Evolutionary conservation across 2,329 filamentous ascomycete species (phyloP).

Genomic region (Fusarium anguioides): DNA sequence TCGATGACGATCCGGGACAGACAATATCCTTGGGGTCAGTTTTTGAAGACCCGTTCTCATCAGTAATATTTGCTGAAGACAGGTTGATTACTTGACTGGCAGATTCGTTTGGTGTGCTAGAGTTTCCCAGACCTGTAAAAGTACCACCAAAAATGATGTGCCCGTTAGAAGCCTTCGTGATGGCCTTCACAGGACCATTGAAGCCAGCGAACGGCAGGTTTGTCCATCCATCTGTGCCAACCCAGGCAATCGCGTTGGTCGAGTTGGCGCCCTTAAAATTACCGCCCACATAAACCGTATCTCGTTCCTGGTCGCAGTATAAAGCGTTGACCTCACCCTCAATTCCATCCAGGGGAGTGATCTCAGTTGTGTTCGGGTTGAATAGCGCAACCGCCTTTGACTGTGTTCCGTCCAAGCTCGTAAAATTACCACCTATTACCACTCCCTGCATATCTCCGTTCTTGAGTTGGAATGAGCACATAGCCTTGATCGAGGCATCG

Average conservation of each 20-base stretch:
- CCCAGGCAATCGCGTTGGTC: constrained; percentile 90
- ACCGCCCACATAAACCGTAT: constrained; percentile 91
- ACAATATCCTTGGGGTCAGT: constrained; percentile 82
- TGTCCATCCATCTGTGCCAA: constrained; percentile 73
- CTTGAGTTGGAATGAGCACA: constrained; percentile 81
- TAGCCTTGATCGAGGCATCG: constrained; percentile 86
- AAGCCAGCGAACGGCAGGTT: constrained; percentile 92
- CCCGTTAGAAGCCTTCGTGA: constrained; percentile 80
- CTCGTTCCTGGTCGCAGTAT: constrained; percentile 80
- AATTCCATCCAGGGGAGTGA: constrained; percentile 83
- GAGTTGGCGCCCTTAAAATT: constrained; percentile 84
- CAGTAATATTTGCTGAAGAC: constrained; percentile 77
- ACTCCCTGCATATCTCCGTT: constrained; percentile 78
- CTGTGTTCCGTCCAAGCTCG: constrained; percentile 80
- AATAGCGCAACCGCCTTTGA: constrained; percentile 85
- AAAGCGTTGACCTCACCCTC: constrained; percentile 85
- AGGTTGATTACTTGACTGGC: constrained; percentile 88
- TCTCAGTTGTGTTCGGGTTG: constrained; percentile 74
- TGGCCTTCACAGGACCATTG: constrained; percentile 90
- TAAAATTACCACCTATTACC: constrained; percentile 94
- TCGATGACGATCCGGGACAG: constrained; percentile 77
- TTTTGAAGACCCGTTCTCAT: constrained; percentile 69
- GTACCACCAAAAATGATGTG: constrained; percentile 92
- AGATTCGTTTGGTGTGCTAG: constrained; percentile 72
- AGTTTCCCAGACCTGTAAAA: constrained; percentile 89